Evolutionary conservation across 176 grass and related monocot species (phyloP), one percentile per base, ranked within the genome.

Genomic region (Aegilops bicornis): DNA sequence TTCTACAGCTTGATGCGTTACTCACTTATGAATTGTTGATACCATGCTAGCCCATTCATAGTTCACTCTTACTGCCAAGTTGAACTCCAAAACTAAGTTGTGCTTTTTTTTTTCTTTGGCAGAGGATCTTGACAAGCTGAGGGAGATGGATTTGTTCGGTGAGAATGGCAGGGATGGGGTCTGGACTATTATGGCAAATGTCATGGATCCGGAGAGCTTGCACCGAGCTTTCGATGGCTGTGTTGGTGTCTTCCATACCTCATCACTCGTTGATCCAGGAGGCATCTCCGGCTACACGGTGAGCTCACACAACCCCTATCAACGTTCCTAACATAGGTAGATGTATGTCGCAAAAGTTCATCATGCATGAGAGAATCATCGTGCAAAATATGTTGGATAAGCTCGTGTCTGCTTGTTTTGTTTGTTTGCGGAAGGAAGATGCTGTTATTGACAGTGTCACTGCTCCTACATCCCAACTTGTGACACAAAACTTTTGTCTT

Each of bases 101-200:
- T 76, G 43, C 24, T 76, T 42, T 86, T 0, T 0, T 59, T 60
- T 81, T 48, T 7, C 43, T 77, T 36, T 77, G 36, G 69, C 86
- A 98, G 97, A 96, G 88, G 97, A 98, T 88, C 77, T 98, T 73
- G 97, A 98, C 87, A 98, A 98, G 87, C 84, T 98, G 62, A 86
- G 92, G 29, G 97, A 96, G 82, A 96, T 94, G 88, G 97, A 94
- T 25, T 96, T 96, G 87, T 96, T 98, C 37, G 90, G 90, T 7
- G 97, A 98, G 90, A 87, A 96, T 72, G 94, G 94, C 16, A 94
- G 94, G 77, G 92, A 94, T n/a, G 87, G 92, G 3, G 92, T 96
- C 15, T 98, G 94, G 97, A 86, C 94, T 20, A 92, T 98, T 84
- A 96, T 98, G 79, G 94, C 97, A 69, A 96, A 92, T 79, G 94